phyloP scores from a whole-genome alignment of 257 asterid species.

The Thymus quinquecostatus region DNA sequence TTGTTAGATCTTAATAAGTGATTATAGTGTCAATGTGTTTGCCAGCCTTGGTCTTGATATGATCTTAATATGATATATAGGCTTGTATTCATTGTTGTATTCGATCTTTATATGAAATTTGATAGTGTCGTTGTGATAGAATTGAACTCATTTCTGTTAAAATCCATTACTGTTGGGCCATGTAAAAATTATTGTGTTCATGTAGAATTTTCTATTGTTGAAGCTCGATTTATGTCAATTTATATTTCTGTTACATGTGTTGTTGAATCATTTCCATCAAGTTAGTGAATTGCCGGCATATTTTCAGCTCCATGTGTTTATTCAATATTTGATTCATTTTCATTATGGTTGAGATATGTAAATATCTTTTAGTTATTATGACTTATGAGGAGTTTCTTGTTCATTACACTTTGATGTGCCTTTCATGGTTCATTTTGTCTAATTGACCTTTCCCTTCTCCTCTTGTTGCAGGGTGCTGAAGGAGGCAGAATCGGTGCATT shows the following conservation, averaged over 20 bases:
- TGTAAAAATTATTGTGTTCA: neutral
- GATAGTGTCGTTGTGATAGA: neutral
- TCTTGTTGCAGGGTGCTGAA: slow-evolving; percentile 27
- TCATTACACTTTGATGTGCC: neutral
- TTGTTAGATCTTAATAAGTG: too few species aligned
- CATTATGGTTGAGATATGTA: neutral
- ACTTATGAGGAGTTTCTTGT: neutral
- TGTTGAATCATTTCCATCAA: too few species aligned
- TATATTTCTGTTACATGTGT: too few species aligned
- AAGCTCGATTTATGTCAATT: too few species aligned
- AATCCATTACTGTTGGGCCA: neutral
- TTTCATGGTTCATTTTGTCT: neutral
- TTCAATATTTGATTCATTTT: too few species aligned
- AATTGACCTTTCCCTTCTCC: neutral
- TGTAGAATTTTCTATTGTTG: neutral
- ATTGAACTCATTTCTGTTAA: neutral
- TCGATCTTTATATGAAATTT: neutral
- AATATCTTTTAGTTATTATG: neutral
- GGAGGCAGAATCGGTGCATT: slow-evolving; percentile 11
- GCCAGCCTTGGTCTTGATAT: too few species aligned
- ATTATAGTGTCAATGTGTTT: too few species aligned
- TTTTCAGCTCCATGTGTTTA: too few species aligned
- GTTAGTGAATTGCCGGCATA: too few species aligned
- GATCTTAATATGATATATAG: neutral
- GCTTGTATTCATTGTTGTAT: neutral